Conservation (phyloP, 306 rosid genomes). For the Oxytropis ochrocephala region DNA sequence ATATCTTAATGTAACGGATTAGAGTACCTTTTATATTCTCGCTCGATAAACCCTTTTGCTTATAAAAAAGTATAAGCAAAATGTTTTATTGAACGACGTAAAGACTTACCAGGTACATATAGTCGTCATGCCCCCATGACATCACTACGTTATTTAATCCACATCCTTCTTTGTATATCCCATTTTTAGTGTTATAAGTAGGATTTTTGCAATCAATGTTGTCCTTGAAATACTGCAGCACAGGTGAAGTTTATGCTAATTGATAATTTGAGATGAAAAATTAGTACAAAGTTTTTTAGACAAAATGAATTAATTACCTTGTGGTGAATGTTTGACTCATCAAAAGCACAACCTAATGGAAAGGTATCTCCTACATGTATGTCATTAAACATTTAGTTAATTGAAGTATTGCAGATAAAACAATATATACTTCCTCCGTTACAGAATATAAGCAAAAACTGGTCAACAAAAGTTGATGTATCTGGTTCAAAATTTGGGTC, state of each 20-base stretch:
- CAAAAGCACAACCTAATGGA: slow-evolving; percentile 40
- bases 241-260: not conserved
- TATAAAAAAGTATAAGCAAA: no score
- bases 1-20: no score
- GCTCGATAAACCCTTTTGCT: no score
- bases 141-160: slow-evolving; percentile 33
- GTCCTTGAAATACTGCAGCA: slow-evolving; percentile 28
- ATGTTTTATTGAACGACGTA: no score
- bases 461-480: no score
- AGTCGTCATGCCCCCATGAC: slow-evolving; percentile 54
- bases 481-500: no score
- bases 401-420: no score
- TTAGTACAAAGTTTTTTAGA: not conserved
- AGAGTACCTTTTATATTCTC: no score
- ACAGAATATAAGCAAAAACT: no score
- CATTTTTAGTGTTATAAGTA: slow-evolving; percentile 27
- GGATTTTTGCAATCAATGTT: slow-evolving; percentile 25
- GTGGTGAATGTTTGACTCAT: slow-evolving; percentile 27
- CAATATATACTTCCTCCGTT: no score
- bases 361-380: slow-evolving; percentile 37
- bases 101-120: slow-evolving; percentile 38
- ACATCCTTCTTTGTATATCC: slow-evolving; percentile 30
- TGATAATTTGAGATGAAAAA: not conserved
- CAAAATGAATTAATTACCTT: slow-evolving; percentile 23
- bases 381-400: no score